These are phyloP conservation scores for Candida sphagnicola DNA, from an alignment of 805 yeast species.

Conservation along the genomic window DNA sequence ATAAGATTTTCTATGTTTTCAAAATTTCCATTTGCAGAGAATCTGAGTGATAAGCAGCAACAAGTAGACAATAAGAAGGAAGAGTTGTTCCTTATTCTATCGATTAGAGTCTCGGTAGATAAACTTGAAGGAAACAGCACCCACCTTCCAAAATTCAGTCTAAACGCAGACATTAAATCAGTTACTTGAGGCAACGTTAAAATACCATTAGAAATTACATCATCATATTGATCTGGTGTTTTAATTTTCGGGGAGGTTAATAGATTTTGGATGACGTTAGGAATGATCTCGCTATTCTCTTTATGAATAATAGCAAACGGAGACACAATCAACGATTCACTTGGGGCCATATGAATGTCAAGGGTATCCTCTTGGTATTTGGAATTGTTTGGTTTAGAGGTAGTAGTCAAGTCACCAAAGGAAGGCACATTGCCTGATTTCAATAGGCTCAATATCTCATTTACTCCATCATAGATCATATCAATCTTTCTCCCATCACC, in stretches of 20 bases:
- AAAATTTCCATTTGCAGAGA: constrained; percentile 26
- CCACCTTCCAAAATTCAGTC: constrained; percentile 74
- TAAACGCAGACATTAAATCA: constrained; percentile 51
- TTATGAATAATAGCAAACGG: constrained; percentile 42
- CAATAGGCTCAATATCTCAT: constrained; percentile 27
- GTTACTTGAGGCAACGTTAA: constrained; percentile 46
- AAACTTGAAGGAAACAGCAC: constrained; percentile 59
- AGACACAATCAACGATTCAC: constrained; percentile 34
- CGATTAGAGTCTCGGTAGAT: constrained; percentile 46
- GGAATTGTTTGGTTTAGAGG: background rate
- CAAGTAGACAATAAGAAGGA: constrained; percentile 65
- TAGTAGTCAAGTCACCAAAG: background rate
- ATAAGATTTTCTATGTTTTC: background rate
- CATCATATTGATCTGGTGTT: constrained; percentile 22
- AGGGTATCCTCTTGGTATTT: background rate
- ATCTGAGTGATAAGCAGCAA: constrained; percentile 60
- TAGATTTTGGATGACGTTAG: constrained; percentile 1
- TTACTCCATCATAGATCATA: constrained; percentile 30
- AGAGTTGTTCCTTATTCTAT: constrained; percentile 45
- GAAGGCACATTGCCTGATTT: constrained; percentile 8
- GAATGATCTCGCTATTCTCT: constrained; percentile 15
- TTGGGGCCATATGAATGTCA: constrained; percentile 15
- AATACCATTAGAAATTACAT: constrained; percentile 49
- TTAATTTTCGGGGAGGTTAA: background rate
- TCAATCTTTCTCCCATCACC: constrained; percentile 21